Percentiles rank a stretch among this genome's conserved stretches.
These are phyloP conservation scores for Euptelea pleiosperma DNA, from an alignment of 164 flowering plant species.

Conservation along the genomic window DNA sequence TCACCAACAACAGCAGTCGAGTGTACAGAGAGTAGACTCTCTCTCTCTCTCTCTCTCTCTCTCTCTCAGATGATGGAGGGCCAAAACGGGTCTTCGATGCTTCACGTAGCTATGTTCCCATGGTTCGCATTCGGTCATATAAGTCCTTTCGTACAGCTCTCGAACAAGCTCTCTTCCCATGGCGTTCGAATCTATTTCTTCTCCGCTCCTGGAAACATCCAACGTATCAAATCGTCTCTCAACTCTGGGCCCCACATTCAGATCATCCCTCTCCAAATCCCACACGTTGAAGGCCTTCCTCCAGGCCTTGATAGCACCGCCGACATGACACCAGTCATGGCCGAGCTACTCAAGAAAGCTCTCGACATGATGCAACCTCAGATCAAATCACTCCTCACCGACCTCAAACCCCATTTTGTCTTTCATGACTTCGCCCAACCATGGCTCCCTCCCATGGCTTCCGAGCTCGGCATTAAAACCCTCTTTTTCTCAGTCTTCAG, in stretches of 20 bases:
- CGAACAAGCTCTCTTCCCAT: slow-evolving; percentile 36
- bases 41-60: no score
- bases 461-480: slow-evolving; percentile 24
- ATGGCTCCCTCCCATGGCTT: slow-evolving; percentile 27
- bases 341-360: slow-evolving; percentile 32
- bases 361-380: slow-evolving; percentile 29
- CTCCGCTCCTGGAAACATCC: slow-evolving; percentile 13
- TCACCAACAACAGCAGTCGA: no score
- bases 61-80: no score
- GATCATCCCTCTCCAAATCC: slow-evolving; percentile 18
- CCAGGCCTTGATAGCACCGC: slow-evolving; percentile 18
- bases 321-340: slow-evolving; percentile 6
- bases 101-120: slow-evolving; percentile 36
- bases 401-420: slow-evolving; percentile 30
- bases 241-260: neutral
- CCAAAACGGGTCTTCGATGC: neutral
- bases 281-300: slow-evolving; percentile 24
- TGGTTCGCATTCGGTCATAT: slow-evolving; percentile 43
- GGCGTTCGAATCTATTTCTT: slow-evolving; percentile 24
- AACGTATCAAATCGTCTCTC: neutral
- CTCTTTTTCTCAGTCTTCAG: slow-evolving; percentile 22
- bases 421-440: slow-evolving; percentile 29
- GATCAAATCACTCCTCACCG: slow-evolving; percentile 17
- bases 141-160: slow-evolving; percentile 37
- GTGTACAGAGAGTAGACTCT: no score